A percentile compares a stretch with the other conserved stretches of the same genome.
Evolutionary conservation across 2,329 filamentous ascomycete genomes (phyloP).

Genomic region (Rutstroemia sydowiana): DNA sequence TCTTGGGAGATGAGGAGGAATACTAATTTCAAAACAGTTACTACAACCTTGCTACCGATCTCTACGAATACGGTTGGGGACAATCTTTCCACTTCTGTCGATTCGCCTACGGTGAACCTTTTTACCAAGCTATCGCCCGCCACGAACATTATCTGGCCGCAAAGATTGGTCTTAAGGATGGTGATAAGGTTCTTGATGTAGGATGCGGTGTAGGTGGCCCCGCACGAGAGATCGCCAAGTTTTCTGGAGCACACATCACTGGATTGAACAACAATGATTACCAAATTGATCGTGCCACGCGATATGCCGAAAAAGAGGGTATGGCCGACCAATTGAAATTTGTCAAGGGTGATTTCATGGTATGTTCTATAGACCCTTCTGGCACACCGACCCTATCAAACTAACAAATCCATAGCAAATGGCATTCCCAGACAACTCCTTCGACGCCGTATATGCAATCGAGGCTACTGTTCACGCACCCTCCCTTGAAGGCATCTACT

Average conservation of each 20-base stretch:
- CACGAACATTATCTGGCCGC: constrained; percentile 97
- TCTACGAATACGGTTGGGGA: constrained; percentile 97
- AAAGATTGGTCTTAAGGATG: constrained; percentile 76
- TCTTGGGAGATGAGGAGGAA: not conserved
- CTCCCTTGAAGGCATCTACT: constrained; percentile 83
- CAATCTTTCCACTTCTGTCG: constrained; percentile 97
- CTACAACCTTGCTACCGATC: constrained; percentile 93
- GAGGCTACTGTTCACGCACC: constrained; percentile 96
- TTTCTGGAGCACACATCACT: constrained; percentile 80
- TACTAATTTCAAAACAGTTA: constrained; percentile 49
- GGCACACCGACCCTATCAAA: not conserved
- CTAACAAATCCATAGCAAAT: constrained; percentile 58
- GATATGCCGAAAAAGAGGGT: constrained; percentile 75
- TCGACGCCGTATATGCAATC: constrained; percentile 94
- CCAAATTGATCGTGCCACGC: constrained; percentile 89
- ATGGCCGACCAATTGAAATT: constrained; percentile 74
- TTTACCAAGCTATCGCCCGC: constrained; percentile 84
- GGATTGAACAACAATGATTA: constrained; percentile 99
- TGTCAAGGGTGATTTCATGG: constrained; percentile 96
- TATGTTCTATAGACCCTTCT: constrained; percentile 25
- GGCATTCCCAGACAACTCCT: constrained; percentile 84
- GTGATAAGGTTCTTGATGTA: constrained; percentile 88
- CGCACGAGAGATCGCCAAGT: constrained; percentile 92
- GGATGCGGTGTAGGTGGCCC: constrained; percentile 96
- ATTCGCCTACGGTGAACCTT: constrained; percentile 78